These are phyloP conservation scores for Paralagenidium karlingii DNA, from an alignment of 352 stramenopile species.

Conservation along the genomic window DNA sequence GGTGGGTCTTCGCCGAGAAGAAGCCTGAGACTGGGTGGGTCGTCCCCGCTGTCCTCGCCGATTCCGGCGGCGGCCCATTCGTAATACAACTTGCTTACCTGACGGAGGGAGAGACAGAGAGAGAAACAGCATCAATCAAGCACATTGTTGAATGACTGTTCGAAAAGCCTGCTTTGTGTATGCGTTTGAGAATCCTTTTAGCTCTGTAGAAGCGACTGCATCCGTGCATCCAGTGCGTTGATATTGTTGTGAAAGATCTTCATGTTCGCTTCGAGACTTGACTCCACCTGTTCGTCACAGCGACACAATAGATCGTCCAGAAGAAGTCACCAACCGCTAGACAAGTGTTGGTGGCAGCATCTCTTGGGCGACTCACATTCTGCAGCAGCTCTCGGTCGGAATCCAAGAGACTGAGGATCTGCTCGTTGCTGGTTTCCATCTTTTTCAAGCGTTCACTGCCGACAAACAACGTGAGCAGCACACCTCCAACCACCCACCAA, in stretches of 20 bases:
- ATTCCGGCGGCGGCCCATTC: too few relatives aligned
- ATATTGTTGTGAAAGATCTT: constrained; percentile 71
- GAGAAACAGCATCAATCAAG: too few relatives aligned
- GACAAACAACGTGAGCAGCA: constrained; percentile 22
- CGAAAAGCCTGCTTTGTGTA: too few relatives aligned
- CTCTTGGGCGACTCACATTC: constrained; percentile 48
- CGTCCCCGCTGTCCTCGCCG: too few relatives aligned
- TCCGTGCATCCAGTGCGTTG: constrained; percentile 56
- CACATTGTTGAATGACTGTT: too few relatives aligned
- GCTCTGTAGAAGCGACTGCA: constrained; percentile 28
- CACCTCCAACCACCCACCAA: not conserved
- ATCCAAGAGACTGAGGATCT: constrained; percentile 39
- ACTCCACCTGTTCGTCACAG: constrained; percentile 35
- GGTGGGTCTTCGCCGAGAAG: too few relatives aligned
- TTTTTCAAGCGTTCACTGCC: constrained; percentile 33
- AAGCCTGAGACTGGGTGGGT: too few relatives aligned
- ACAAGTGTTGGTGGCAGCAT: too few relatives aligned
- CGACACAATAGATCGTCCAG: not conserved
- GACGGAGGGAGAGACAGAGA: too few relatives aligned
- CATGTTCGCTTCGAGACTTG: constrained; percentile 57
- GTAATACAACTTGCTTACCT: too few relatives aligned
- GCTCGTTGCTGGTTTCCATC: constrained; percentile 45
- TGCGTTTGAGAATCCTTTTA: too few relatives aligned
- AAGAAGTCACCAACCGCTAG: too few relatives aligned
- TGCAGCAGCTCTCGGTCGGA: constrained; percentile 45